Conservation (phyloP, 257 asterid species). For the Scutellaria minor region DNA sequence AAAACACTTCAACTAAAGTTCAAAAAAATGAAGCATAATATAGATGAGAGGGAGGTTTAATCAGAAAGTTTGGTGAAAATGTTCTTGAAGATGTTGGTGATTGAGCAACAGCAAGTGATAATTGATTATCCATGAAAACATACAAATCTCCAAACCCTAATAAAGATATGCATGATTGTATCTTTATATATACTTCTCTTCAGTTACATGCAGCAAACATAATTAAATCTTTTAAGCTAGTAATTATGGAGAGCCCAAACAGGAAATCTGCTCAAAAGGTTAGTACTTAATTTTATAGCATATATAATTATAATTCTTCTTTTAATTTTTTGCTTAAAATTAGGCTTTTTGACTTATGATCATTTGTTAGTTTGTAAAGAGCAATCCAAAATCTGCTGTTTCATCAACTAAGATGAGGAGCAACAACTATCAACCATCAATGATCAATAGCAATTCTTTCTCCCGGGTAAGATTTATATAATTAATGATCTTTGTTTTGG, state of each 20-base stretch:
- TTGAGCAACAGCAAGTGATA: conserved; percentile 55
- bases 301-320: background rate
- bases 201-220: conserved; percentile 28
- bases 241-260: conserved; percentile 56
- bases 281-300: conserved; percentile 9
- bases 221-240: conserved; percentile 25
- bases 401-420: conserved; percentile 34
- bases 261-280: conserved; percentile 60
- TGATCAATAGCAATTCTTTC: conserved; percentile 30
- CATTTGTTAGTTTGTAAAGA: conserved; percentile 35
- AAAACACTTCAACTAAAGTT: too few species aligned
- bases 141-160: conserved; percentile 51
- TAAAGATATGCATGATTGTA: background rate
- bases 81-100: conserved; percentile 41
- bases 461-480: conserved; percentile 36
- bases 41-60: conserved; percentile 50
- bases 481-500: too few species aligned
- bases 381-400: conserved; percentile 37
- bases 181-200: conserved; percentile 41
- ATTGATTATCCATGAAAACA: conserved; percentile 40
- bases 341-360: background rate
- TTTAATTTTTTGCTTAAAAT: background rate
- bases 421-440: conserved; percentile 35
- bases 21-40: background rate
- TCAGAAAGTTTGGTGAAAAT: conserved; percentile 62